Percentiles rank a stretch among this genome's conserved stretches.
Conservation (phyloP, 768 basidiomycete species). For the Leccinum pellstonianum region DNA sequence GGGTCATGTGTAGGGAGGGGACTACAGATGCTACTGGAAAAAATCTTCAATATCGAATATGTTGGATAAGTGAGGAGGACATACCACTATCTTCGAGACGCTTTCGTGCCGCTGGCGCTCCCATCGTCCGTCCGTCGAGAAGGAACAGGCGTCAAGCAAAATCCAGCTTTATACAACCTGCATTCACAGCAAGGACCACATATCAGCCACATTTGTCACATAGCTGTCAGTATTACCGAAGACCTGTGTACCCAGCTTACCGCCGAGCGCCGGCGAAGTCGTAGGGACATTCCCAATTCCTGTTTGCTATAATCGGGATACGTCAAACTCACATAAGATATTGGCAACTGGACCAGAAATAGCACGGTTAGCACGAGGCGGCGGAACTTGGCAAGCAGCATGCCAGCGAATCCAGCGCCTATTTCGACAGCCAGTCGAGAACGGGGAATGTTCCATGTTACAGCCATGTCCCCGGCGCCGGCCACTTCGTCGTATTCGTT, state of each 20-base stretch:
- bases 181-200: constrained; percentile 21
- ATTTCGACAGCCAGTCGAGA: neutral
- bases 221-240: constrained; percentile 1
- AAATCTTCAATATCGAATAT: neutral
- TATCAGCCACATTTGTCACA: constrained; percentile 1
- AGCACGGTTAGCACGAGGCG: neutral
- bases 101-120: neutral
- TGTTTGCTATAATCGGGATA: neutral
- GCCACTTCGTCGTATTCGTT: neutral
- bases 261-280: neutral
- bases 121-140: neutral
- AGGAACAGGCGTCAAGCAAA: neutral
- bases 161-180: neutral
- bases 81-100: neutral
- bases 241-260: neutral
- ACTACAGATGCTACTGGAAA: neutral
- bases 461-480: neutral
- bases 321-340: neutral
- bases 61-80: neutral
- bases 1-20: neutral
- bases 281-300: neutral
- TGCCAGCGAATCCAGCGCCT: neutral
- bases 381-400: neutral
- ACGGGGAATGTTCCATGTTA: neutral
- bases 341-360: neutral